Evolutionary conservation across 2,329 filamentous ascomycete species (phyloP).

Genomic region (Magnaporthiopsis poae): DNA sequence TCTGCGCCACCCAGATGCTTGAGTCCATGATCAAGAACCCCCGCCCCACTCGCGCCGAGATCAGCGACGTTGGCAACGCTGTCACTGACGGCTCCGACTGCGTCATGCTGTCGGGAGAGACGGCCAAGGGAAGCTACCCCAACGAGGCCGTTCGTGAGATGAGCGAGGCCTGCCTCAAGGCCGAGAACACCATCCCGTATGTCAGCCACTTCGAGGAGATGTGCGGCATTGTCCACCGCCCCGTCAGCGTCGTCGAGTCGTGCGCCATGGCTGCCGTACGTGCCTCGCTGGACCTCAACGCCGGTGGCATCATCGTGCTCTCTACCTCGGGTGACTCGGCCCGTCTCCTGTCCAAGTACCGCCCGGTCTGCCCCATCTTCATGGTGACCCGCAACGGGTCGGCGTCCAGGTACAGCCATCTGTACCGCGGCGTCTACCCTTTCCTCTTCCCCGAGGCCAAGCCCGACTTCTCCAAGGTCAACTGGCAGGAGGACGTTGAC

Average conservation of each 20-base stretch:
- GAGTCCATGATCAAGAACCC: slow-evolving; percentile 99
- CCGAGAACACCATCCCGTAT: slow-evolving; percentile 94
- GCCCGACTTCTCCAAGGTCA: slow-evolving; percentile 83
- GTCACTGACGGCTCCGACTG: slow-evolving; percentile 97
- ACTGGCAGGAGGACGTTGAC: slow-evolving; percentile 99
- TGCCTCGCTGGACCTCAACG: slow-evolving; percentile 89
- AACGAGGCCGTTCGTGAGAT: slow-evolving; percentile 90
- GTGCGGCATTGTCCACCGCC: slow-evolving; percentile 70
- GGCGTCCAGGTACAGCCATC: slow-evolving; percentile 80
- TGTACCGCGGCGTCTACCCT: slow-evolving; percentile 96
- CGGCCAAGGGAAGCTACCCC: slow-evolving; percentile 93
- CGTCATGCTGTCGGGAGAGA: slow-evolving; percentile 99
- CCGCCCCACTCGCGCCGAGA: slow-evolving; percentile 92
- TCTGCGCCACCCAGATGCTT: slow-evolving; percentile 98
- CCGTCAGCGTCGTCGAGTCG: slow-evolving; percentile 80
- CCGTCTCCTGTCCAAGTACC: slow-evolving; percentile 93
- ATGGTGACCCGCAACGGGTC: slow-evolving; percentile 87
- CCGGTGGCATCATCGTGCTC: slow-evolving; percentile 88
- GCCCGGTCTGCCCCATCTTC: slow-evolving; percentile 96
- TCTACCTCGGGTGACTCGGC: slow-evolving; percentile 93
- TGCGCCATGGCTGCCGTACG: slow-evolving; percentile 96
- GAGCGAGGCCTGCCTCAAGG: slow-evolving; percentile 93
- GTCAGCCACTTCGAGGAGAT: slow-evolving; percentile 95
- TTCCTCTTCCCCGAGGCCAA: slow-evolving; percentile 90
- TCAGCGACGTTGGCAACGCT: slow-evolving; percentile 95